Evolutionary conservation across 371 early-diverging fungal genomes (phyloP).

Genomic region (Quaeritorhiza haematococci): DNA sequence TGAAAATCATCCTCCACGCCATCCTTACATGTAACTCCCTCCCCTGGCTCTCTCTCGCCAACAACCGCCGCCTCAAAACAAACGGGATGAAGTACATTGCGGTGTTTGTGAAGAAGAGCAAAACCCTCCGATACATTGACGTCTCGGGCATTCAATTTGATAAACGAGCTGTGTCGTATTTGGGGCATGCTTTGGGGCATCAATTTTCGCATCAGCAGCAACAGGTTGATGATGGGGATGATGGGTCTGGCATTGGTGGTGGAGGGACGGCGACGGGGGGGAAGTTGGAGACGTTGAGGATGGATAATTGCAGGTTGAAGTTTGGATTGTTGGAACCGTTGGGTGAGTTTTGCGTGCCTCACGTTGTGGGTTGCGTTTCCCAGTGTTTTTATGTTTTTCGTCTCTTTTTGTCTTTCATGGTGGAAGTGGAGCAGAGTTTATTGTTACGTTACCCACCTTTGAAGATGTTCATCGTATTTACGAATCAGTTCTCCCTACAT

Average conservation of each 20-base stretch:
- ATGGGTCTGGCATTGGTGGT: too few species aligned
- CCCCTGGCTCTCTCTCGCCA: conserved; percentile 45
- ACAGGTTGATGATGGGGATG: too few species aligned
- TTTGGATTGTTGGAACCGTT: conserved; percentile 48
- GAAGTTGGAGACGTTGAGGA: conserved; percentile 42
- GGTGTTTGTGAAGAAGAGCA: conserved; percentile 57
- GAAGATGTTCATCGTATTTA: too few species aligned
- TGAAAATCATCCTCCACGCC: conserved; percentile 58
- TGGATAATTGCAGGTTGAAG: conserved; percentile 56
- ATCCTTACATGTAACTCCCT: conserved; percentile 50
- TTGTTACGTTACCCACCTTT: too few species aligned
- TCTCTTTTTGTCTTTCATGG: too few species aligned
- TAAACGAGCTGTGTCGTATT: conserved; percentile 48
- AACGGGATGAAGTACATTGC: conserved; percentile 63
- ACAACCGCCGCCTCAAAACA: conserved; percentile 50
- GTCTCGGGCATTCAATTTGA: conserved; percentile 49
- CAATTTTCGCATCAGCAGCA: conserved; percentile 11
- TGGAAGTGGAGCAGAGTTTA: too few species aligned
- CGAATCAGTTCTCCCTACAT: background rate
- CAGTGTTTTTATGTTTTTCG: too few species aligned
- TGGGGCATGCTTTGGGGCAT: conserved; percentile 46
- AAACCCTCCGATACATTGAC: conserved; percentile 37
- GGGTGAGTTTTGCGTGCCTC: conserved; percentile 14
- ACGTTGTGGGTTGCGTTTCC: too few species aligned
- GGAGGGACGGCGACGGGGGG: conserved; percentile 26